These are phyloP conservation scores for Russula sp. DNA, from an alignment of 768 basidiomycete genomes.

Conservation along the genomic window DNA sequence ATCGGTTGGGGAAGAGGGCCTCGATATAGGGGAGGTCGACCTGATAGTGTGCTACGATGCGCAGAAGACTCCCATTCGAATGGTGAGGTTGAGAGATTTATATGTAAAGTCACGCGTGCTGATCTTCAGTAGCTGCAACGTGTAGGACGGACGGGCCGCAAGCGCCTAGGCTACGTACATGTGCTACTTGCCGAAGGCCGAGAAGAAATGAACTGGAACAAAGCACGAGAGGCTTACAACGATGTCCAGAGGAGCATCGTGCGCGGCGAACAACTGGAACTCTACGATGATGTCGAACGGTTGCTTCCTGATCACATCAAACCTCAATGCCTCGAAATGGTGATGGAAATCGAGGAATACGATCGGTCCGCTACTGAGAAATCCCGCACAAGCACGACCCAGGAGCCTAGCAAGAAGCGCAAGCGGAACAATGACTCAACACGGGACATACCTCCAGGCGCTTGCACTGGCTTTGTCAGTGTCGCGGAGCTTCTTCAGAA, in stretches of 20 bases:
- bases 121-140: conserved; percentile 73
- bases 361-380: conserved; percentile 49
- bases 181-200: conserved; percentile 87
- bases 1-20: conserved; percentile 95
- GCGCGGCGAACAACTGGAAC: conserved; percentile 80
- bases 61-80: conserved; percentile 92
- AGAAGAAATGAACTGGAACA: conserved; percentile 88
- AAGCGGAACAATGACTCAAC: conserved; percentile 65
- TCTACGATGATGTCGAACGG: conserved; percentile 89
- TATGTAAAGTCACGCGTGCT: not conserved
- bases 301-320: conserved; percentile 75
- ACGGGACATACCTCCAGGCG: conserved; percentile 74
- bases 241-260: conserved; percentile 87
- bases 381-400: conserved; percentile 36
- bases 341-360: conserved; percentile 76
- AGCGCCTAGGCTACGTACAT: conserved; percentile 84
- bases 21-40: conserved; percentile 98
- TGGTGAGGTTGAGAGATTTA: conserved; percentile 53
- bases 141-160: conserved; percentile 91
- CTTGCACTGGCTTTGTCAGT: conserved; percentile 66
- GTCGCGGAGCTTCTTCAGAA: conserved; percentile 63
- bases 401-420: conserved; percentile 50
- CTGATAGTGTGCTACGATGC: conserved; percentile 95
- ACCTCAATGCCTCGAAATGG: conserved; percentile 74
- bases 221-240: conserved; percentile 80